Conservation (phyloP, 192 early-diverging fungal genomes). For the Backusella parvicylindrica region DNA sequence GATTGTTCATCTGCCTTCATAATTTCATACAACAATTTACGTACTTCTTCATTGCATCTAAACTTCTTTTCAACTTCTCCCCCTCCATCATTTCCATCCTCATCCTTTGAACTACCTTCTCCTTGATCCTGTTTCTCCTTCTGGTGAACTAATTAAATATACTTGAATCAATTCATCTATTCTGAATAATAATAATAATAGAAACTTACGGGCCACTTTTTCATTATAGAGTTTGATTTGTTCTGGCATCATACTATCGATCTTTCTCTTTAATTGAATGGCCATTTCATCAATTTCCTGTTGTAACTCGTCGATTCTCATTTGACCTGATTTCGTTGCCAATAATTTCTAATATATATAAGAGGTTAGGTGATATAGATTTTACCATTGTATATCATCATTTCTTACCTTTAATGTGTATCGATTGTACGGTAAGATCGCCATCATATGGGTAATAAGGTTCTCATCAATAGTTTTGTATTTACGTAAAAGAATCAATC, state of each 20-base stretch:
- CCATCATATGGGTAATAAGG: constrained; percentile 40
- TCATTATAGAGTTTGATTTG: constrained; percentile 15
- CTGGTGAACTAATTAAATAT: neutral
- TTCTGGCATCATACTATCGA: constrained; percentile 28
- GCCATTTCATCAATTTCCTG: constrained; percentile 27
- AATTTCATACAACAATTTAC: constrained; percentile 27
- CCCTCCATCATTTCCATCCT: neutral
- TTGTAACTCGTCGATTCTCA: constrained; percentile 23
- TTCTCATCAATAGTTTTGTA: constrained; percentile 36
- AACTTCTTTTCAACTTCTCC: constrained; percentile 15
- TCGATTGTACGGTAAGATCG: constrained; percentile 50
- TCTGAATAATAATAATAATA: neutral
- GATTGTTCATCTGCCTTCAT: constrained; percentile 25
- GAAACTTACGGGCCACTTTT: constrained; percentile 17
- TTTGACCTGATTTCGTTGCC: constrained; percentile 22
- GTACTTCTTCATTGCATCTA: constrained; percentile 29
- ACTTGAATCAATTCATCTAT: neutral
- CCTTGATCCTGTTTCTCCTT: neutral
- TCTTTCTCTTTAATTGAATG: constrained; percentile 4
- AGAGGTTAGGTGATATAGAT: no score
- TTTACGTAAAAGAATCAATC: constrained; percentile 18
- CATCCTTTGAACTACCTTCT: neutral
- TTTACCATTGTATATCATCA: no score
- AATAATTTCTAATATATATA: constrained; percentile 27
- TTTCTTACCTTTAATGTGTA: constrained; percentile 45